Evolutionary conservation across 78 protist species (phyloP).

Genomic region (Guillardia theta): DNA sequence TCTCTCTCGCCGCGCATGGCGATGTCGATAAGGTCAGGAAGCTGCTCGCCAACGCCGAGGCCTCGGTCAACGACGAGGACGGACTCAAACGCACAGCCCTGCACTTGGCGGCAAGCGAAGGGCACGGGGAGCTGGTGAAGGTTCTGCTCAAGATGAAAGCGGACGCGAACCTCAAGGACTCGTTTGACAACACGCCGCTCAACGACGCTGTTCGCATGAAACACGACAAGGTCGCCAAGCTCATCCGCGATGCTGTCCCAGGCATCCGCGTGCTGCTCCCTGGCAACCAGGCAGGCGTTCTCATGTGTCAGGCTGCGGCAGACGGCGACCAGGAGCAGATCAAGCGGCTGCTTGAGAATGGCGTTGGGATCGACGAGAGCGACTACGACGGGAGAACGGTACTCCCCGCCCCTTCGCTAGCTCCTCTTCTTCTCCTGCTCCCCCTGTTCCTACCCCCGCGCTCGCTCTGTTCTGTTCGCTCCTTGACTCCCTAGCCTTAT

Average conservation of each 20-base stretch:
- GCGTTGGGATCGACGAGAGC: background rate
- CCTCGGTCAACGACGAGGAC: background rate
- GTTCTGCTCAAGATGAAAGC: background rate
- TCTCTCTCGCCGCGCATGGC: background rate
- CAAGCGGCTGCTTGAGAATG: background rate
- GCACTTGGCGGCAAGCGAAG: background rate
- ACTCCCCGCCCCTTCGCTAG: too few species aligned
- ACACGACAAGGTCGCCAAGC: background rate
- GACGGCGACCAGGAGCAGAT: background rate
- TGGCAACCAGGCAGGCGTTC: constrained; percentile 5
- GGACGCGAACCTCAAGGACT: background rate
- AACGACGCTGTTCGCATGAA: background rate
- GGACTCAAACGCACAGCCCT: background rate
- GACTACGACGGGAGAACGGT: constrained; percentile 3
- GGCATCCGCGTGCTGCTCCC: background rate
- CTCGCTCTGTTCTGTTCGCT: too few species aligned
- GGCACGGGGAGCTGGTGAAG: background rate
- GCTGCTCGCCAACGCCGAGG: background rate
- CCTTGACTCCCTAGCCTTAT: too few species aligned
- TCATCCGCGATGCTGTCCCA: background rate
- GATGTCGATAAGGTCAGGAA: background rate
- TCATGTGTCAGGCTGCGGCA: background rate
- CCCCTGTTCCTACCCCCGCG: too few species aligned
- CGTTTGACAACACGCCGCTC: background rate
- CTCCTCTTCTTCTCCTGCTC: too few species aligned